These are phyloP conservation scores for Pythium scleroteichum DNA, from an alignment of 352 stramenopile species.

Conservation along the genomic window DNA sequence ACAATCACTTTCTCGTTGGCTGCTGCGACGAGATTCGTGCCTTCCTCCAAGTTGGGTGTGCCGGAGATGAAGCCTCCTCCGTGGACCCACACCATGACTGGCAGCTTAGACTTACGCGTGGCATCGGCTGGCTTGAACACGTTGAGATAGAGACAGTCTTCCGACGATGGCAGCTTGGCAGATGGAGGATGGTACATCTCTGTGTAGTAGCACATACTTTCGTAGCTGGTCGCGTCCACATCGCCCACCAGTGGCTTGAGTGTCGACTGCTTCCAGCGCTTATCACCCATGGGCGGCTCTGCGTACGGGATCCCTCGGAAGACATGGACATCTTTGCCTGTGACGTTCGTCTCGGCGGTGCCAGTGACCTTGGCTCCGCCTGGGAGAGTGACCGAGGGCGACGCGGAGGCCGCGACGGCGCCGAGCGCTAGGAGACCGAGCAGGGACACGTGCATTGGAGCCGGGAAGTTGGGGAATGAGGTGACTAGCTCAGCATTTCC, in stretches of 20 bases:
- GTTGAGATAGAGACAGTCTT: slow-evolving; percentile 45
- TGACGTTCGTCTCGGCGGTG: too few relatives aligned
- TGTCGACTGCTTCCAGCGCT: slow-evolving; percentile 13
- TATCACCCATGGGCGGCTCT: slow-evolving; percentile 1
- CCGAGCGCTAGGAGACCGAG: too few relatives aligned
- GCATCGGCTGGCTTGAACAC: slow-evolving; percentile 32
- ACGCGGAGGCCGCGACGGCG: too few relatives aligned
- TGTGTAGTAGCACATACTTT: slow-evolving; percentile 6
- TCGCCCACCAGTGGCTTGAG: slow-evolving; percentile 12
- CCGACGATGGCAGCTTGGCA: background rate
- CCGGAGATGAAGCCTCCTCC: slow-evolving; percentile 33
- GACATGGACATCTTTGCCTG: background rate
- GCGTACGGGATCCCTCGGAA: slow-evolving; percentile 14
- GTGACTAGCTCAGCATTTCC: too few relatives aligned
- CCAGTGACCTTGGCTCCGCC: too few relatives aligned
- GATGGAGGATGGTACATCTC: background rate
- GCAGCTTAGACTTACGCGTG: slow-evolving; percentile 28
- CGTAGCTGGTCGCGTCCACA: slow-evolving; percentile 6
- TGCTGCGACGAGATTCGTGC: slow-evolving; percentile 8
- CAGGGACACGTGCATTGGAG: too few relatives aligned
- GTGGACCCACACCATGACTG: slow-evolving; percentile 41
- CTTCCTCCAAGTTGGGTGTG: background rate
- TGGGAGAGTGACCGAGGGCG: too few relatives aligned
- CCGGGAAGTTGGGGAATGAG: too few relatives aligned
- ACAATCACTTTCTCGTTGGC: slow-evolving; percentile 30